Conservation (phyloP, 306 rosid species). For the Quercus agrifolia region DNA sequence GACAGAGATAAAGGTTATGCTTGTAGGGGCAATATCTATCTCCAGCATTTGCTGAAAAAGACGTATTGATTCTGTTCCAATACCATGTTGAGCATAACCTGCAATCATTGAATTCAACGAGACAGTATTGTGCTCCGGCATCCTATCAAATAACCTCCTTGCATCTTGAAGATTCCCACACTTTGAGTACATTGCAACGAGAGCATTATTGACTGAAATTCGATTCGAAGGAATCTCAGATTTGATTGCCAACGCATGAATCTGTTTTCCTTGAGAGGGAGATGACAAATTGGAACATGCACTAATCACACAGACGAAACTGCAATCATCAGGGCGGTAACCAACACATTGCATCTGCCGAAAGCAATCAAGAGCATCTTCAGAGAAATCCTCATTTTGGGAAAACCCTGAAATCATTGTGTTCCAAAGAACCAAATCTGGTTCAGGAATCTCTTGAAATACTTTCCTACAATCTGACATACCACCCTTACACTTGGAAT, state of each 20-base stretch:
- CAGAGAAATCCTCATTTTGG: conserved; percentile 55
- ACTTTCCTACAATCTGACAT: conserved; percentile 64
- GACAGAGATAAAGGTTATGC: conserved; percentile 64
- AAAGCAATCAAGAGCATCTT: conserved; percentile 57
- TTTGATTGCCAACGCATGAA: conserved; percentile 71
- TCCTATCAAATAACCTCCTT: conserved; percentile 59
- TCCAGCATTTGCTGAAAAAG: conserved; percentile 72
- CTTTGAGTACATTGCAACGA: conserved; percentile 79
- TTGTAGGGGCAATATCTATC: conserved; percentile 46
- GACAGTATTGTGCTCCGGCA: conserved; percentile 62
- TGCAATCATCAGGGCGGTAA: conserved; percentile 68
- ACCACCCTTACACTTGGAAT: conserved; percentile 69
- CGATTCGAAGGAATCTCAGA: conserved; percentile 60
- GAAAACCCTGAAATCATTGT: conserved; percentile 87
- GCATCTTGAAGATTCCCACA: conserved; percentile 78
- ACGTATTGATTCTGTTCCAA: conserved; percentile 50
- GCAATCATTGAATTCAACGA: conserved; percentile 73
- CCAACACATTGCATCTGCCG: conserved; percentile 57
- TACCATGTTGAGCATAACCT: conserved; percentile 78
- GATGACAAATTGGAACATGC: conserved; percentile 80
- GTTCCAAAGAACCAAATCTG: conserved; percentile 88
- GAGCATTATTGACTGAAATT: conserved; percentile 73
- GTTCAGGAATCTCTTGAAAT: conserved; percentile 57
- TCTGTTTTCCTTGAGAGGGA: conserved; percentile 68
- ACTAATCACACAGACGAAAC: conserved; percentile 66